Evolutionary conservation across 2,329 filamentous ascomycete genomes (phyloP).

Genomic region (Diaporthe ilicicola): DNA sequence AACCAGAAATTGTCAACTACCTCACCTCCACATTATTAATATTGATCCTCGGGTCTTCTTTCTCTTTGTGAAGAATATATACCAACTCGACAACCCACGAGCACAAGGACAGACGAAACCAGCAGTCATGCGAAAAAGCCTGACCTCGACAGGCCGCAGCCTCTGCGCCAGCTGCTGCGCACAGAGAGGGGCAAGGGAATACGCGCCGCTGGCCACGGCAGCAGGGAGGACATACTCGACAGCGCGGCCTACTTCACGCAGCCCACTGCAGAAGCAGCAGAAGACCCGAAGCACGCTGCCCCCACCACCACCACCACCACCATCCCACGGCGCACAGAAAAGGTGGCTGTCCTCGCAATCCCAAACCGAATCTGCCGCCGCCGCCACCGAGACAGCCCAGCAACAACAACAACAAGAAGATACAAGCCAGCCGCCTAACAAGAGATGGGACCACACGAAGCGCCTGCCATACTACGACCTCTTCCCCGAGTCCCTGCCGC

Average conservation of each 20-base stretch:
- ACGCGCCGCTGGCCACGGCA: not conserved
- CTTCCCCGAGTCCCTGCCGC: slow-evolving; percentile 82
- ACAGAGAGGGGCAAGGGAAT: not conserved
- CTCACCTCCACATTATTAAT: not conserved
- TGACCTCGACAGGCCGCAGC: not conserved
- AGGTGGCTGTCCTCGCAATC: slow-evolving; percentile 25
- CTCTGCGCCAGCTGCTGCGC: slow-evolving; percentile 2
- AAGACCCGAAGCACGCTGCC: not conserved
- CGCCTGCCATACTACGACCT: slow-evolving; percentile 73
- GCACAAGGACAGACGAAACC: not conserved
- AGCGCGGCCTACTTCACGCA: not conserved
- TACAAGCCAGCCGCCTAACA: not conserved
- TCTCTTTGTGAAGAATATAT: not conserved
- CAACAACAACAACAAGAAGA: not conserved
- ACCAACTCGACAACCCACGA: not conserved
- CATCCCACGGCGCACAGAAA: not conserved
- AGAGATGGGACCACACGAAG: slow-evolving; percentile 20
- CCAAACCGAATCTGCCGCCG: not conserved
- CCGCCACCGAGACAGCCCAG: not conserved
- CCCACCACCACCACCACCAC: too few relatives aligned
- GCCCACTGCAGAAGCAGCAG: not conserved
- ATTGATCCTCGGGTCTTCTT: not conserved
- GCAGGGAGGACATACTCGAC: slow-evolving; percentile 1
- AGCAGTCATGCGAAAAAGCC: not conserved
- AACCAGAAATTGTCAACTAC: too few relatives aligned